A percentile compares a stretch with the other conserved stretches of the same genome.
Conservation (phyloP, 225 moss, liverwort and hornwort genomes). For the Straminergon stramineum region DNA sequence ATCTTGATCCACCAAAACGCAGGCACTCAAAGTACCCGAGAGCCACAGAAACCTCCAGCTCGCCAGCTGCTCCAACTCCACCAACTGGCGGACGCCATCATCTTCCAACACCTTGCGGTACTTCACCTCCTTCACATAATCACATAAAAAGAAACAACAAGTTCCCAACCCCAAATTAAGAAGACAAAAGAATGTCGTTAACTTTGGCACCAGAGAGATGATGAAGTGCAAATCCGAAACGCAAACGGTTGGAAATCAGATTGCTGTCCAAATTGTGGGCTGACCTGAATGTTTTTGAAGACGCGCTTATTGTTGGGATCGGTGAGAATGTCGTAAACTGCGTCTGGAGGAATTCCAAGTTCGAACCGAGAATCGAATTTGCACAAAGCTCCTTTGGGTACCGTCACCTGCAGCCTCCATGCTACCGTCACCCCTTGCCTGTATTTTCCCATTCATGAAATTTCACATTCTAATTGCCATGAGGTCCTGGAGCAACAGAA, state of each 20-base stretch:
- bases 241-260: not conserved
- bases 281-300: slow-evolving; percentile 84
- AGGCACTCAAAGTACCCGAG: slow-evolving; percentile 69
- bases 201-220: not conserved
- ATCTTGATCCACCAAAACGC: slow-evolving; percentile 77
- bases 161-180: not conserved
- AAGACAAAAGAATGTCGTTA: not conserved
- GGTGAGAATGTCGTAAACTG: slow-evolving; percentile 67
- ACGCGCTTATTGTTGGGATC: slow-evolving; percentile 94
- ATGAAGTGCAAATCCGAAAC: not conserved
- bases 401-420: slow-evolving; percentile 75
- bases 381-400: slow-evolving; percentile 74
- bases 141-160: not conserved
- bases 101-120: slow-evolving; percentile 77
- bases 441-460: not conserved
- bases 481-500: slow-evolving; percentile 21
- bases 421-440: slow-evolving; percentile 13
- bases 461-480: slow-evolving; percentile 24
- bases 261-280: not conserved
- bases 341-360: slow-evolving; percentile 73
- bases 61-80: slow-evolving; percentile 91
- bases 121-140: slow-evolving; percentile 54
- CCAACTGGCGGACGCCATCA: slow-evolving; percentile 68
- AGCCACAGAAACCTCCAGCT: slow-evolving; percentile 87
- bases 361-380: slow-evolving; percentile 67